These are phyloP conservation scores for Saccharomycopsis babjevae DNA, from an alignment of 805 yeast species.

Conservation along the genomic window DNA sequence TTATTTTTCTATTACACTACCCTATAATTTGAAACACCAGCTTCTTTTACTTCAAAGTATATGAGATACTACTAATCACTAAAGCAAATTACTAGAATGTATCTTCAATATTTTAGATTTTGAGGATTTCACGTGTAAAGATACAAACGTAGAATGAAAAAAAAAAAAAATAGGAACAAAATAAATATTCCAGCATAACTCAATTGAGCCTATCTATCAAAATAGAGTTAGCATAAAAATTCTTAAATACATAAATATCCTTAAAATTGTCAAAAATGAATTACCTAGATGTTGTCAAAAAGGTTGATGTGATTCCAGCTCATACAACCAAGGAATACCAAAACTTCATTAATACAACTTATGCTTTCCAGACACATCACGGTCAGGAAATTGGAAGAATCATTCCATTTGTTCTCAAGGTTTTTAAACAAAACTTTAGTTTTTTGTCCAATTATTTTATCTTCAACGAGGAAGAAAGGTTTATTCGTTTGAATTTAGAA, in stretches of 20 bases:
- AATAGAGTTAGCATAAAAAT: too few relatives aligned
- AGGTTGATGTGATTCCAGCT: slow-evolving; percentile 27
- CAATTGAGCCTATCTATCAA: too few relatives aligned
- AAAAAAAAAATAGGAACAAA: too few relatives aligned
- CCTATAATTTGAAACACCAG: too few relatives aligned
- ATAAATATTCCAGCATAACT: too few relatives aligned
- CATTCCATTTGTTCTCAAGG: slow-evolving; percentile 24
- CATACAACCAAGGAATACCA: background rate
- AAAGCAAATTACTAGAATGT: too few relatives aligned
- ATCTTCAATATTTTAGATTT: too few relatives aligned
- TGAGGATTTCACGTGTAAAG: too few relatives aligned
- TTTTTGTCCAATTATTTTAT: slow-evolving; percentile 10
- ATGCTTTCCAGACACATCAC: slow-evolving; percentile 27
- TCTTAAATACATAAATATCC: background rate
- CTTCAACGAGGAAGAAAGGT: slow-evolving; percentile 23
- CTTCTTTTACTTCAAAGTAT: too few relatives aligned
- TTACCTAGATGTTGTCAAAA: slow-evolving; percentile 20
- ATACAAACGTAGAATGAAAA: too few relatives aligned
- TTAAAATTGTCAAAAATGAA: background rate
- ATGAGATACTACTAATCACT: too few relatives aligned
- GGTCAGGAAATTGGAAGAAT: slow-evolving; percentile 28
- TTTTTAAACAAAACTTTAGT: slow-evolving; percentile 19
- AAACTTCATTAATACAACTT: slow-evolving; percentile 19
- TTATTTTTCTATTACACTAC: too few relatives aligned
- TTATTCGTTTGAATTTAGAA: slow-evolving; percentile 24